Base-by-base conservation (phyloP, 345 rosid species). In the Salix dunnii region DNA sequence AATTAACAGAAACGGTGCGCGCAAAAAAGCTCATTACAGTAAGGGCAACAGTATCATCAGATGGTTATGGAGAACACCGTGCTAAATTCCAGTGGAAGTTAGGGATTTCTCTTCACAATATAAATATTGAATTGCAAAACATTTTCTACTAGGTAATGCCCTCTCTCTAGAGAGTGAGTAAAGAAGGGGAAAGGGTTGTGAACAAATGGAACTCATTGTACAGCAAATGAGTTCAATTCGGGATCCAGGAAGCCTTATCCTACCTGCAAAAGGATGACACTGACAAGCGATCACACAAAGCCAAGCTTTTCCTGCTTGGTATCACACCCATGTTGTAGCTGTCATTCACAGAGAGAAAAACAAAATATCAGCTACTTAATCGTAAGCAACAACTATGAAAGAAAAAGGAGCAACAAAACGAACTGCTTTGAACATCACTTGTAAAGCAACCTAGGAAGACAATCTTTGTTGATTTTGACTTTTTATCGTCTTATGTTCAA, bases 291-390 rank as follows among this genome's bases (percentile, higher is more conserved):
- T 93, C 96, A 60, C 97, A 93, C 75, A 91, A 83, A 18, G 94
- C 89, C 89, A 93, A 85, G 90, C 97, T 93, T 84, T 91, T 93
- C 91, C 93, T 86, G 53, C 88, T 91, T 6, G 98, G 89, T 79
- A 91, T 90, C 48, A 91, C 92, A 1, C 99, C 99, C 94, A 93
- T 90, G 87, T 91, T 95, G 72, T 93, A 95, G 71, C 99, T 95
- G 97, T 60, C 84, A 82, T 60, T 73, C 20, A 77, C 68, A 80
- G 18, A 72, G 4, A 73, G 69, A 70, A 2, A 71, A 21, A n/a
- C 20, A 74, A 53, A 66, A 72, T 43, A 71, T 83, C 71, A 73
- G 58, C 68, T 5, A 61, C 55, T 61, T 16, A 33, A 20, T 53
- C 1, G 51, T 7, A 23, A 63, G 31, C 16, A 31, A 9, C 8